These are phyloP conservation scores for Geotrichum macrosporum DNA, from an alignment of 1,139 yeast genomes.

Conservation along the genomic window DNA sequence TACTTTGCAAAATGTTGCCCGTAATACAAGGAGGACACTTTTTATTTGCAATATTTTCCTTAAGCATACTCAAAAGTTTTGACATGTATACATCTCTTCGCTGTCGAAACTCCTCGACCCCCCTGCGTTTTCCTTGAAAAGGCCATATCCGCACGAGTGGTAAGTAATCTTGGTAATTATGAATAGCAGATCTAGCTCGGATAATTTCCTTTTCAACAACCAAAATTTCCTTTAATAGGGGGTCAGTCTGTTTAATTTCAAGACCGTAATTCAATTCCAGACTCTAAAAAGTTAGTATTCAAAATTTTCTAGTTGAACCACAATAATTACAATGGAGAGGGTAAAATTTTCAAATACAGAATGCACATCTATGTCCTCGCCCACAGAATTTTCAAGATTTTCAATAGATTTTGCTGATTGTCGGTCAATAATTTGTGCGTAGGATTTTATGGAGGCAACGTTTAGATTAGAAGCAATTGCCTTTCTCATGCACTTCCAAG, in stretches of 20 bases:
- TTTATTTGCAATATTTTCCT: slow-evolving; percentile 30
- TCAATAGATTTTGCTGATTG: slow-evolving; percentile 39
- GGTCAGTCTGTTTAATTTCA: slow-evolving; percentile 40
- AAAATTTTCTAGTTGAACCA: neutral
- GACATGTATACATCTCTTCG: slow-evolving; percentile 57
- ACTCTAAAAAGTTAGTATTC: slow-evolving; percentile 34
- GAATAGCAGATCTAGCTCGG: slow-evolving; percentile 56
- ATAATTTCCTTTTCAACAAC: slow-evolving; percentile 63
- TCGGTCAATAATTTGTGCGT: slow-evolving; percentile 43
- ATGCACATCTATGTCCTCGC: slow-evolving; percentile 44
- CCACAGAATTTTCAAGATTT: slow-evolving; percentile 7
- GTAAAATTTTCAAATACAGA: slow-evolving; percentile 50
- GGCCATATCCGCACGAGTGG: slow-evolving; percentile 38
- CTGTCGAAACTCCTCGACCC: slow-evolving; percentile 42
- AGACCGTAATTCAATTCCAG: slow-evolving; percentile 59
- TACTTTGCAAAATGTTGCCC: slow-evolving; percentile 41
- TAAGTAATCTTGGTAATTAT: slow-evolving; percentile 59
- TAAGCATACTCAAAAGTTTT: slow-evolving; percentile 34
- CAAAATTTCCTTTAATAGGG: slow-evolving; percentile 53
- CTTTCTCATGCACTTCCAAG: slow-evolving; percentile 53
- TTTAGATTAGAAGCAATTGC: slow-evolving; percentile 51
- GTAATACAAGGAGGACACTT: slow-evolving; percentile 43
- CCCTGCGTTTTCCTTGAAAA: neutral
- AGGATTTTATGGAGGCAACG: slow-evolving; percentile 35
- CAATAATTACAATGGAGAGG: slow-evolving; percentile 31